A percentile compares a stretch with the other conserved stretches of the same genome.
Evolutionary conservation across 305 asterid genomes (phyloP).

Genomic region (Rubia balearica): DNA sequence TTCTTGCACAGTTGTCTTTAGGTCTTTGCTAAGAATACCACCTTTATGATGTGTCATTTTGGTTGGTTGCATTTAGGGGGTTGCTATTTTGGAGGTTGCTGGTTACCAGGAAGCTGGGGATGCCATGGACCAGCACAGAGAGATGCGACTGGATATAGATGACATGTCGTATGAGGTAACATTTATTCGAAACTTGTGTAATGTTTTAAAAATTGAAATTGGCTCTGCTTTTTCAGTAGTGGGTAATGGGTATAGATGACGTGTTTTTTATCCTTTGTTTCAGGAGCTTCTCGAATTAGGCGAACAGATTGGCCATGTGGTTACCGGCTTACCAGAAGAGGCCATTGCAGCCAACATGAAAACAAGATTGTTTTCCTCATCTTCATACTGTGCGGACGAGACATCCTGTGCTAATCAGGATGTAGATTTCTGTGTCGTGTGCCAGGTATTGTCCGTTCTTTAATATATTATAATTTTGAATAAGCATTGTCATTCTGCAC

Average conservation of each 20-base stretch:
- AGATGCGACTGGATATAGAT: conserved; percentile 95
- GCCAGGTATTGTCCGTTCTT: conserved; percentile 29
- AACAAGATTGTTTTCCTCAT: conserved; percentile 27
- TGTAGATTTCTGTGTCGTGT: conserved; percentile 36
- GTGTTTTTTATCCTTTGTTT: conserved; percentile 11
- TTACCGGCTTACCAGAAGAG: conserved; percentile 40
- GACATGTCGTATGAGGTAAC: conserved; percentile 94
- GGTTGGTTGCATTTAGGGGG: conserved; percentile 44
- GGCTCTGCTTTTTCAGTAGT: neutral
- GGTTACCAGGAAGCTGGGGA: conserved; percentile 55
- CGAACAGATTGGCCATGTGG: conserved; percentile 45
- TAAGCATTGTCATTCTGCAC: too few relatives aligned
- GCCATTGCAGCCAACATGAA: conserved; percentile 27
- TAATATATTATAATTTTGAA: too few relatives aligned
- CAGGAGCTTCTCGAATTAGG: conserved; percentile 54
- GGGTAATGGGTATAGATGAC: neutral
- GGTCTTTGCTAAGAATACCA: neutral
- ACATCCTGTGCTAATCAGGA: conserved; percentile 22
- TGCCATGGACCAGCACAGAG: conserved; percentile 67
- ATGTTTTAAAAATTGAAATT: conserved; percentile 4
- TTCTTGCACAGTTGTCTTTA: neutral
- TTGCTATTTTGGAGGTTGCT: conserved; percentile 70
- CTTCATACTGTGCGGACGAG: conserved; percentile 16
- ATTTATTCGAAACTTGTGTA: conserved; percentile 5
- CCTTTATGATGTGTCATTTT: conserved; percentile 6